Conservation (phyloP, 306 rosid species). For the Fragaria iinumae region DNA sequence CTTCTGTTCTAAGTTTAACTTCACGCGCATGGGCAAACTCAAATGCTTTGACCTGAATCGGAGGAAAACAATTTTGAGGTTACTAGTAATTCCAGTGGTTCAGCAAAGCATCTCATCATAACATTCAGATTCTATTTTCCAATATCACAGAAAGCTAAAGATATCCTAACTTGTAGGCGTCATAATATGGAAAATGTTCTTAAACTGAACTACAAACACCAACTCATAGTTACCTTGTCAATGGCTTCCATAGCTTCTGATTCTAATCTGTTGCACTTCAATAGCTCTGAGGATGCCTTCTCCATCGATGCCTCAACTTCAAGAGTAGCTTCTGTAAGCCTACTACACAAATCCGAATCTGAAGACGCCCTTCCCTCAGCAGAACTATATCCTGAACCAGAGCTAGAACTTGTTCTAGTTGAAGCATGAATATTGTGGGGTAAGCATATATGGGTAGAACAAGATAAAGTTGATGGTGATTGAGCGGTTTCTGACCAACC, state of each 20-base stretch:
- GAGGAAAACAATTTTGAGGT: slow-evolving; percentile 12
- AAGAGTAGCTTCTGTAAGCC: slow-evolving; percentile 42
- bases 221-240: slow-evolving; percentile 49
- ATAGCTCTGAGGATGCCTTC: slow-evolving; percentile 38
- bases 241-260: slow-evolving; percentile 54
- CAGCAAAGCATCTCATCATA: neutral
- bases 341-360: slow-evolving; percentile 33
- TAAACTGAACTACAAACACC: slow-evolving; percentile 2
- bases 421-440: slow-evolving; percentile 15
- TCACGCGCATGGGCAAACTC: slow-evolving; percentile 50
- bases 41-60: slow-evolving; percentile 49
- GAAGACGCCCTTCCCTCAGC: slow-evolving; percentile 30
- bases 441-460: slow-evolving; percentile 19
- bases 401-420: slow-evolving; percentile 30
- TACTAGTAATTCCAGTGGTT: slow-evolving; percentile 13
- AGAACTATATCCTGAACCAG: slow-evolving; percentile 47
- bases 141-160: neutral
- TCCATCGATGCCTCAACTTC: slow-evolving; percentile 50
- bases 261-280: slow-evolving; percentile 51
- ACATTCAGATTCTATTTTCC: neutral
- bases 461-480: slow-evolving; percentile 36
- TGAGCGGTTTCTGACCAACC: slow-evolving; percentile 27
- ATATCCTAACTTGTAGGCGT: slow-evolving; percentile 2
- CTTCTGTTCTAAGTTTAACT: slow-evolving; percentile 53
- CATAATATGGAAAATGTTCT: neutral